phyloP scores from a whole-genome alignment of 1,139 yeast genomes.

The Nadsonia starkeyi-henricii region DNA sequence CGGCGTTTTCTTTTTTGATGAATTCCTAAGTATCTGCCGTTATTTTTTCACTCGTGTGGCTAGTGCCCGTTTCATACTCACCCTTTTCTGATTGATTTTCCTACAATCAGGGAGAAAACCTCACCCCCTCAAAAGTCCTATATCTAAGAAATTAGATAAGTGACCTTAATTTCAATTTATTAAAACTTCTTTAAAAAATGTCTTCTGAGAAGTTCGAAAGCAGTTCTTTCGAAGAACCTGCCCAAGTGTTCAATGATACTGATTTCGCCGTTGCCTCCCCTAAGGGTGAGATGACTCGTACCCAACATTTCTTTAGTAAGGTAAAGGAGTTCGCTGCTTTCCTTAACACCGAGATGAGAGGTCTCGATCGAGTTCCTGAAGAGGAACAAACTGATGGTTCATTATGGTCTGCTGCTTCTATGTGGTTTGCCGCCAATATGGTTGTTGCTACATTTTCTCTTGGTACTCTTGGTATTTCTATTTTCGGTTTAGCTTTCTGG shows the following conservation, averaged over 20 bases:
- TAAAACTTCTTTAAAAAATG: too few species aligned
- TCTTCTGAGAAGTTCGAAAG: not conserved
- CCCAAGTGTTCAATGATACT: not conserved
- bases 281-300: not conserved
- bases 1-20: too few species aligned
- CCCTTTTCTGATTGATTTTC: too few species aligned
- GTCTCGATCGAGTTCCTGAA: constrained; percentile 55
- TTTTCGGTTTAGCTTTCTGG: constrained; percentile 45
- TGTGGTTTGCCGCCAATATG: constrained; percentile 91
- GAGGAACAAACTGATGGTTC: constrained; percentile 52
- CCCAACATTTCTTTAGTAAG: not conserved
- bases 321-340: not conserved
- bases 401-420: constrained; percentile 57
- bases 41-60: too few species aligned
- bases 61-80: too few species aligned
- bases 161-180: too few species aligned
- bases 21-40: too few species aligned
- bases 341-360: constrained; percentile 40
- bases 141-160: too few species aligned
- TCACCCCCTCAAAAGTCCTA: too few species aligned
- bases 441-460: constrained; percentile 73
- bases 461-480: constrained; percentile 60
- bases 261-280: not conserved
- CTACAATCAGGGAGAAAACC: too few species aligned
- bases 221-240: not conserved